phyloP scores from a whole-genome alignment of 768 basidiomycete genomes.

The Ramaria rubella region DNA sequence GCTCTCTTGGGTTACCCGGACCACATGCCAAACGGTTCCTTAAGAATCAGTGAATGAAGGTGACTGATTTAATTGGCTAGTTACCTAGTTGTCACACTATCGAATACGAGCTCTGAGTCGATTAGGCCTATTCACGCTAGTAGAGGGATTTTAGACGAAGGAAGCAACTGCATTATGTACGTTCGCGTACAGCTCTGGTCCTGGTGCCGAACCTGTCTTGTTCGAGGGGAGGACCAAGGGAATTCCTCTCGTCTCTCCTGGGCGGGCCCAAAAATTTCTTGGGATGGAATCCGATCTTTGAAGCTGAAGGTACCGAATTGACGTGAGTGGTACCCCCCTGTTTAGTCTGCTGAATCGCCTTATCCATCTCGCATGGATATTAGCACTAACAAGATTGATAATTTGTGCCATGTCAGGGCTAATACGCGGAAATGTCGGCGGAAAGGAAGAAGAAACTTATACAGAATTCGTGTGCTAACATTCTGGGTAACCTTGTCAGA shows the following conservation, averaged over 20 bases:
- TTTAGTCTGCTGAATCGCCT: not conserved
- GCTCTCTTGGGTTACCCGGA: conserved; percentile 85
- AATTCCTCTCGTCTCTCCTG: conserved; percentile 74
- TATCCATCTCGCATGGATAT: not conserved
- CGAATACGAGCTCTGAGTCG: not conserved
- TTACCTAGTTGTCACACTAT: too few relatives aligned
- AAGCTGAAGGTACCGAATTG: conserved; percentile 63
- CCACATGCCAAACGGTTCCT: conserved; percentile 97
- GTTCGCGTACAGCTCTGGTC: conserved; percentile 88
- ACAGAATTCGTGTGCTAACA: conserved; percentile 61
- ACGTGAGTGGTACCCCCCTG: conserved; percentile 47
- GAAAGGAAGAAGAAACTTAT: conserved; percentile 57
- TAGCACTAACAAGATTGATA: not conserved
- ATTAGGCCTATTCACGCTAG: conserved; percentile 71
- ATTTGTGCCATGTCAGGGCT: conserved; percentile 18
- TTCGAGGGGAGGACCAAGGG: conserved; percentile 89
- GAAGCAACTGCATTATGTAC: conserved; percentile 90
- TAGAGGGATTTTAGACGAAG: conserved; percentile 69
- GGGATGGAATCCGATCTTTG: conserved; percentile 89
- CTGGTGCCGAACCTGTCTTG: conserved; percentile 68
- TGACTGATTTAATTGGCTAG: too few relatives aligned
- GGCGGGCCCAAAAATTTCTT: conserved; percentile 65
- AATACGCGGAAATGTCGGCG: conserved; percentile 63
- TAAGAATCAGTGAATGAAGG: conserved; percentile 79
- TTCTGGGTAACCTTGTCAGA: too few relatives aligned